A percentile compares a stretch with the other conserved stretches of the same genome.
Conservation (phyloP, 192 early-diverging fungal genomes). For the Linnemannia exigua region DNA sequence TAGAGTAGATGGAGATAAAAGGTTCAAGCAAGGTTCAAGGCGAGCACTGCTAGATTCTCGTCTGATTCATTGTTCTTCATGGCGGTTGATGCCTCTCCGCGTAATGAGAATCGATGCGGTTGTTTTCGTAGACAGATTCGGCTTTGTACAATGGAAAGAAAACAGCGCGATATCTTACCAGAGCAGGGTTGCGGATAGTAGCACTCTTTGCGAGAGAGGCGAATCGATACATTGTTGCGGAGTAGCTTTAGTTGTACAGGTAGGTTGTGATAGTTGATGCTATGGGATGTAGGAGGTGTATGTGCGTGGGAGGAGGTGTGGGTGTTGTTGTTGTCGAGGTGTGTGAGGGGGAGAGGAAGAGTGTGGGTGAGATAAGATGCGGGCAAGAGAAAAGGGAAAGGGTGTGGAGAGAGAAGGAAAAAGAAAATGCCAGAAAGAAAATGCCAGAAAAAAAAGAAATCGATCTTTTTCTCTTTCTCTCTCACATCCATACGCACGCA, state of each 20-base stretch:
- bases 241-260: neutral
- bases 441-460: slow-evolving; percentile 14
- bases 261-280: neutral
- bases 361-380: neutral
- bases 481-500: too few species aligned
- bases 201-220: slow-evolving; percentile 34
- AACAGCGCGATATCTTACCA: slow-evolving; percentile 21
- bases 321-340: neutral
- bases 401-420: neutral
- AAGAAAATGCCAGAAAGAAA: slow-evolving; percentile 8
- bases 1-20: neutral
- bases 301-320: neutral
- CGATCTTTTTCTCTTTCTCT: neutral
- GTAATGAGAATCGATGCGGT: neutral
- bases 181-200: slow-evolving; percentile 16
- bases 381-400: neutral
- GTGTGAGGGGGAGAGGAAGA: neutral
- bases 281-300: neutral
- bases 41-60: neutral
- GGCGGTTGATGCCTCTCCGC: neutral
- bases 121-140: neutral
- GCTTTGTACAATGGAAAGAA: neutral
- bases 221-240: slow-evolving; percentile 41
- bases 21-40: slow-evolving; percentile 7
- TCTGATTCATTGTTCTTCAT: neutral